Evolutionary conservation across 164 flowering plant genomes (phyloP), one percentile per base, ranked within the genome.

Genomic region (Vitis amurensis): DNA sequence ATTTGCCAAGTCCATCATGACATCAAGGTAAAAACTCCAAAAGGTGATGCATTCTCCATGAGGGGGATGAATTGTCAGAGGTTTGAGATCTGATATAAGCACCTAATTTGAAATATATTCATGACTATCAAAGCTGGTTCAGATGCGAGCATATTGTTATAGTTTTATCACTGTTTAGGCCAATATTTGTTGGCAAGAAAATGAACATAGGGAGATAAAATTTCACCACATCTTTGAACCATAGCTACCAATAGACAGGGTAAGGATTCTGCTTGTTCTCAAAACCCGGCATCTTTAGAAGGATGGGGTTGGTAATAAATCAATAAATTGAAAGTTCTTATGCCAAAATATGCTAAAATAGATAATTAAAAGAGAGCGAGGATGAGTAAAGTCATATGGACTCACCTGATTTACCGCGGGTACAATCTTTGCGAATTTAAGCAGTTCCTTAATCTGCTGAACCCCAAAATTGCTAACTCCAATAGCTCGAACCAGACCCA

Each of bases 371-470:
- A 17, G 13, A 4, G 3, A 48, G 5, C 71, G 11, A 74, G 7
- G 30, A 59, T 8, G 12, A 12, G 3, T 30, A 3, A 37, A 37
- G 44, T 37, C 7, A 59, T 53, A 23, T 30, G 47, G 47, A 56
- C 31, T 68, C 17, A 90, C 97, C 87, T 93, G 97, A 80, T 86
- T 89, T 29, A 87, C 95, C 15, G 92, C 93, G 9, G 98, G 97
- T 12, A 88, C 83, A 76, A 88, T 77, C 62, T 85, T 88, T 0
- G 97, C 91, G 66, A 87, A 82, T 67, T 82, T 81, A n/a, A 93
- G 85, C 79, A 93, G 71, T 68, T 88, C 91, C 57, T 84, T 80
- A 60, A 91, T 82, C 79, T 91, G 91, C 67, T 84, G 86, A 29
- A 81, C 72, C 31, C 81, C 78, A 71, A 93, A 89, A 80, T 93